Conservation (phyloP, 2,329 filamentous ascomycete genomes). For the Fusarium pilosicola region DNA sequence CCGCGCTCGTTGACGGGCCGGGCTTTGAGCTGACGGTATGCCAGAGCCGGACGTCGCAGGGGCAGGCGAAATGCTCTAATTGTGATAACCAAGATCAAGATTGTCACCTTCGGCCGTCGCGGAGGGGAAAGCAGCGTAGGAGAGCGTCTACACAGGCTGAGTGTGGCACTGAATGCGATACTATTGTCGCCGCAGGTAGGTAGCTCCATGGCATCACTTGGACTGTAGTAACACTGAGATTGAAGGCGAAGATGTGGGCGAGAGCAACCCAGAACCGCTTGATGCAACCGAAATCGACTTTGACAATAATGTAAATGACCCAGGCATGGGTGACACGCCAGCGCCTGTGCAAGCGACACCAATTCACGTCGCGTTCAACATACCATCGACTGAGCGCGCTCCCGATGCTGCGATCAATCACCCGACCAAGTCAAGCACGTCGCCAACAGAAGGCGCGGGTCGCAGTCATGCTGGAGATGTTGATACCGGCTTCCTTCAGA, state of each 20-base stretch:
- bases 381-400: background rate
- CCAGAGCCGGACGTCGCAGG: slow-evolving; percentile 35
- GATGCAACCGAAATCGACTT: background rate
- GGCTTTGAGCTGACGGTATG: background rate
- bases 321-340: slow-evolving; percentile 1
- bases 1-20: background rate
- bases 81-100: slow-evolving; percentile 42
- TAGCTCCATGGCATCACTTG: fast-evolving
- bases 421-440: slow-evolving; percentile 26
- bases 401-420: background rate
- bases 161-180: background rate
- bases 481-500: slow-evolving; percentile 49
- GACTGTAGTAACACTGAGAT: background rate
- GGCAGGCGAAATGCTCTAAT: slow-evolving; percentile 43
- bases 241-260: background rate
- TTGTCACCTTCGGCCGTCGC: slow-evolving; percentile 45
- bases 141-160: background rate
- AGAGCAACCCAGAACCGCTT: background rate
- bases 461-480: slow-evolving; percentile 47
- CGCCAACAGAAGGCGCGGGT: slow-evolving; percentile 31
- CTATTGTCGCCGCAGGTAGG: background rate
- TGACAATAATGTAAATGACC: background rate
- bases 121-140: slow-evolving; percentile 39
- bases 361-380: background rate
- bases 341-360: background rate